Evolutionary conservation across 2,329 filamentous ascomycete species (phyloP), one percentile per base, ranked within the genome.

Genomic region (Cercospora sesami): DNA sequence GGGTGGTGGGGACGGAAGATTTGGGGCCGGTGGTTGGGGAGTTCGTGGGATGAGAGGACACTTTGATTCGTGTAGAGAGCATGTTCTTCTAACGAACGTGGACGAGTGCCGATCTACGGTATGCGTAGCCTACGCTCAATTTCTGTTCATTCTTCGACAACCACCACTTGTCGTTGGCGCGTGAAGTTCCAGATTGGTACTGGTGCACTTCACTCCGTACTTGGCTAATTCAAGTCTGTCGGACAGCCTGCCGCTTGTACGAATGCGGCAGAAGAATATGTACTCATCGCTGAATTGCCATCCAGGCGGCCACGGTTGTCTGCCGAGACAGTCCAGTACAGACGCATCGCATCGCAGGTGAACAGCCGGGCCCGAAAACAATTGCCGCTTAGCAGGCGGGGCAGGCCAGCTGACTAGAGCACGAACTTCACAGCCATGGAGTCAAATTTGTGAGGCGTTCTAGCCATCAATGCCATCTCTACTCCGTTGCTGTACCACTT

Each of bases 1-100:
- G 58, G 62, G 65, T 63, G 10, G 64, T 28, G 30, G 67, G 26
- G 4, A 59, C 31, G 16, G 14, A 28, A 23, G 30, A 59, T 59
- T 10, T 59, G n/a, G 55, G 55, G 55, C 7, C 5, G 16, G 55
- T 30, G 30, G 55, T 59, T 12, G 55, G 28, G 1, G 55, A 36
- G 18, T 33, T 59, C 16, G 10, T 59, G 16, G 55, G 55, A 2
- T 59, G 28, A 57, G 21, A 5, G 12, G 21, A 16, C 6, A 16
- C 5, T n/a, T 7, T 28, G 48, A 23, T 23, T 28, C 23, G 16
- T 16, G 23, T 9, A 30, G 8, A 23, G 14, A 53, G 18, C 16
- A 16, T 2, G 0, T 3, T 23, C 18, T 48, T 23, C n/a, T 48
- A 9, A 10, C 30, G 30, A 31, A 31, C 9, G n/a, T n/a, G n/a